Evolutionary conservation across 2,329 filamentous ascomycete genomes (phyloP).

Genomic region (Fusarium dlaminii): DNA sequence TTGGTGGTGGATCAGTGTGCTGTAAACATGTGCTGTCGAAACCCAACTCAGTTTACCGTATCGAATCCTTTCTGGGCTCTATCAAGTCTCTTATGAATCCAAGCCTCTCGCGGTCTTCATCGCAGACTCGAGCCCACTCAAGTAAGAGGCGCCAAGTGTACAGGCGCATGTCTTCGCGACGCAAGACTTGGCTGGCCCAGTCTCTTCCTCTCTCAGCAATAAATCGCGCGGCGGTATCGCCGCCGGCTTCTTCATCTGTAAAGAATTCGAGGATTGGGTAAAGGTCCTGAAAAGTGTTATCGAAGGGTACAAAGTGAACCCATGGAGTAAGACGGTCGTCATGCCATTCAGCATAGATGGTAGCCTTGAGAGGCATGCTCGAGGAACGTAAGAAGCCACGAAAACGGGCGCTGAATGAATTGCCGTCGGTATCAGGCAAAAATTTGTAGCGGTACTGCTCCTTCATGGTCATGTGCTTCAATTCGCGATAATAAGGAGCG

Average conservation of each 20-base stretch:
- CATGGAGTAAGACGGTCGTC: conserved; percentile 74
- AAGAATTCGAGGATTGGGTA: conserved; percentile 75
- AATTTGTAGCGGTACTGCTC: conserved; percentile 69
- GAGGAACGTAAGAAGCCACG: conserved; percentile 71
- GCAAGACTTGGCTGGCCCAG: conserved; percentile 70
- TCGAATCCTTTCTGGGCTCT: conserved; percentile 28
- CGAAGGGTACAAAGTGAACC: conserved; percentile 78
- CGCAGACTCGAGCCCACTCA: conserved; percentile 64
- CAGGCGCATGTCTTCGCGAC: conserved; percentile 72
- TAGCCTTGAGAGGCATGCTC: conserved; percentile 74
- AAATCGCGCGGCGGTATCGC: conserved; percentile 65
- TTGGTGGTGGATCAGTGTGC: conserved; percentile 1
- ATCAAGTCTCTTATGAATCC: conserved; percentile 57
- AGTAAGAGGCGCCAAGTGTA: conserved; percentile 71
- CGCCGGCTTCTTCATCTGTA: conserved; percentile 56
- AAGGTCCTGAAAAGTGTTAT: conserved; percentile 73
- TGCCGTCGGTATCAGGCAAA: conserved; percentile 77
- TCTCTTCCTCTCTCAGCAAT: conserved; percentile 68
- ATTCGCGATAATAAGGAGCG: conserved; percentile 47
- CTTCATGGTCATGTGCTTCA: conserved; percentile 53
- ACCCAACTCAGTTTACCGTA: conserved; percentile 7
- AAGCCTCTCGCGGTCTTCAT: conserved; percentile 54
- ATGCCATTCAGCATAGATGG: conserved; percentile 80
- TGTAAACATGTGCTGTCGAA: conserved; percentile 12
- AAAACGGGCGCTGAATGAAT: conserved; percentile 71